phyloP scores from a whole-genome alignment of 2,329 filamentous ascomycete genomes.

The Aspergillus costaricaensis region DNA sequence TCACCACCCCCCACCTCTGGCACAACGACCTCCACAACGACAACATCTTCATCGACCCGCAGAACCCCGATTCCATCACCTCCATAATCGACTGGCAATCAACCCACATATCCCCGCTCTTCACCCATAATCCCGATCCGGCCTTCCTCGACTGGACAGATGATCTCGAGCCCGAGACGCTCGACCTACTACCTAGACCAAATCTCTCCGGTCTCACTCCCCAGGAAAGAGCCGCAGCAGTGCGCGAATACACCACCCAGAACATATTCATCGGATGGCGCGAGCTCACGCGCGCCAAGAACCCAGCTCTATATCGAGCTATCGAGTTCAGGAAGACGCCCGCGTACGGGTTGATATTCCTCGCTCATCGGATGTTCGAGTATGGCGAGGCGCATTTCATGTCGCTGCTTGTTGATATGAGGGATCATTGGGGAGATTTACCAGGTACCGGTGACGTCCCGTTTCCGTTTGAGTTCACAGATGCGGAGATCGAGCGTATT shows the following conservation, averaged over 20 bases:
- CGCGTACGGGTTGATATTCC: slow-evolving; percentile 31
- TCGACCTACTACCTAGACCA: slow-evolving; percentile 25
- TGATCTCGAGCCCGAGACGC: slow-evolving; percentile 31
- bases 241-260: slow-evolving; percentile 28
- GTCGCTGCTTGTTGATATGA: slow-evolving; percentile 32
- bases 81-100: slow-evolving; percentile 39
- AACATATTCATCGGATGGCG: slow-evolving; percentile 31
- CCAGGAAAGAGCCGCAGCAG: slow-evolving; percentile 26
- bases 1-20: slow-evolving; percentile 29
- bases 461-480: slow-evolving; percentile 31
- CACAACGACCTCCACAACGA: slow-evolving; percentile 34
- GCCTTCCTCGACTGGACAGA: slow-evolving; percentile 30
- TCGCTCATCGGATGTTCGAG: slow-evolving; percentile 34
- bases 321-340: slow-evolving; percentile 28
- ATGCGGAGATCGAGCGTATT: slow-evolving; percentile 27
- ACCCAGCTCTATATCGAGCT: slow-evolving; percentile 26
- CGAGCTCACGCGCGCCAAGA: slow-evolving; percentile 32
- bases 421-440: slow-evolving; percentile 28
- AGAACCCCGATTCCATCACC: slow-evolving; percentile 28
- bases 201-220: slow-evolving; percentile 28
- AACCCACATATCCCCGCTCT: slow-evolving; percentile 31
- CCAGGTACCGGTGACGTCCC: slow-evolving; percentile 20
- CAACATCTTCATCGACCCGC: slow-evolving; percentile 36
- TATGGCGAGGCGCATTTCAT: slow-evolving; percentile 34
- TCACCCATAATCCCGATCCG: slow-evolving; percentile 30